Base-by-base conservation (phyloP, 441 rosid species). In the Populus hybrid region DNA sequence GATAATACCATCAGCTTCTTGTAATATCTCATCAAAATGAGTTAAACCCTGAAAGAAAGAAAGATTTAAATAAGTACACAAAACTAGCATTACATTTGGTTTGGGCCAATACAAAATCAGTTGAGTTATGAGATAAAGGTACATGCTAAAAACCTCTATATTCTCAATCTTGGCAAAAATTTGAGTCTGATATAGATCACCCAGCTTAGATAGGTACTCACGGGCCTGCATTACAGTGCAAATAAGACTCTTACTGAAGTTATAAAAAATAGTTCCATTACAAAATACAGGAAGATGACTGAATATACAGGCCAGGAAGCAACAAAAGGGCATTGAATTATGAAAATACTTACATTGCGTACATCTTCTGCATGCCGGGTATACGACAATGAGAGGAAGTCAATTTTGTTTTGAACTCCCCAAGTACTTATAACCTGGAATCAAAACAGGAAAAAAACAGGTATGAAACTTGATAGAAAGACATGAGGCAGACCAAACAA, bases 1-100 rank as follows among this genome's bases (percentile, higher is more conserved):
- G 67, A 97, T 97, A 73, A 97, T 92, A 24, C 99, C 99, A 83
- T 94, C 99, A 70, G 99, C 99, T 89, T 89, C 98, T 91, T 92
- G 94, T 73, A 97, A 89, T 80, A 97, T 94, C 87, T 97, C 99
- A 82, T 97, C 99, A 84, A 97, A 97, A 85, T 97, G 99, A 79
- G 86, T 90, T 75, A 97, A 83, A 77, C 99, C 99, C 99, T 97
- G 66, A 61, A 24, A 70, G 59, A 69, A 72, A 71, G 59, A 50
- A 68, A 71, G 50, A 67, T 2, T 35, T 63, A 69, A 24, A 67
- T 69, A 38, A 26, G 18, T 36, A 26, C 46, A 65, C 24, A 76
- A 28, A 65, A 28, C 32, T 26, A 7, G 6, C 14, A 26, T 68
- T 12, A 26, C 28, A 2, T 18, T 8, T 57, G 26, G 42, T 59